These are phyloP conservation scores for Thuidium tamariscinum DNA, from an alignment of 225 moss, liverwort and hornwort genomes.

Conservation along the genomic window DNA sequence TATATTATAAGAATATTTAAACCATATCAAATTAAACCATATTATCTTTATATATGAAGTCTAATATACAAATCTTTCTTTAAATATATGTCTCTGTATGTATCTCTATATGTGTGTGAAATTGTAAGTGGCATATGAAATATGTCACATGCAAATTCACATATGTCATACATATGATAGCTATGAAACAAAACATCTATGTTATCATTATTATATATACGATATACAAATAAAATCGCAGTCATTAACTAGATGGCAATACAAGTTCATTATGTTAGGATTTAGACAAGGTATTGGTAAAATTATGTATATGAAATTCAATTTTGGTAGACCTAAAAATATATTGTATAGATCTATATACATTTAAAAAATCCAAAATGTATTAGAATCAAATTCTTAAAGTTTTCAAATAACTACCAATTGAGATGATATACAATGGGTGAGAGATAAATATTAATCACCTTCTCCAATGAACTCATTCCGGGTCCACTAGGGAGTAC, in stretches of 20 bases:
- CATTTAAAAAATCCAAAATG: not conserved
- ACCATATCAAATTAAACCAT: not conserved
- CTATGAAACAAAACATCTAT: not conserved
- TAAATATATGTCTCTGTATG: too few species aligned
- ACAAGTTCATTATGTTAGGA: too few species aligned
- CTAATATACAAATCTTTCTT: too few species aligned
- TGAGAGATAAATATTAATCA: not conserved
- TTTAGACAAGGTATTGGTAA: not conserved
- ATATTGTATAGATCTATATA: not conserved
- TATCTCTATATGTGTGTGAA: too few species aligned
- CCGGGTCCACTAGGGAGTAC: constrained; percentile 51
- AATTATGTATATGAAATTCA: not conserved
- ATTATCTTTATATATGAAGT: not conserved
- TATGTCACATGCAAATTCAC: not conserved
- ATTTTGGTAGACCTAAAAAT: not conserved
- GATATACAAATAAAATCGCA: not conserved
- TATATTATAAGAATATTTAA: not conserved
- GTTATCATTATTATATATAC: not conserved
- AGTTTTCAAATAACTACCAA: not conserved
- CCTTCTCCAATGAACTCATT: constrained; percentile 56
- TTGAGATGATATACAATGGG: too few species aligned
- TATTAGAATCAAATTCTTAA: not conserved
- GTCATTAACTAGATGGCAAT: too few species aligned
- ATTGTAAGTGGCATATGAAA: too few species aligned
- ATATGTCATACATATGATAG: too few species aligned